Evolutionary conservation across 1,284 basidiomycete genomes (phyloP).

Genomic region (Apiotrichum akiyoshidainum): DNA sequence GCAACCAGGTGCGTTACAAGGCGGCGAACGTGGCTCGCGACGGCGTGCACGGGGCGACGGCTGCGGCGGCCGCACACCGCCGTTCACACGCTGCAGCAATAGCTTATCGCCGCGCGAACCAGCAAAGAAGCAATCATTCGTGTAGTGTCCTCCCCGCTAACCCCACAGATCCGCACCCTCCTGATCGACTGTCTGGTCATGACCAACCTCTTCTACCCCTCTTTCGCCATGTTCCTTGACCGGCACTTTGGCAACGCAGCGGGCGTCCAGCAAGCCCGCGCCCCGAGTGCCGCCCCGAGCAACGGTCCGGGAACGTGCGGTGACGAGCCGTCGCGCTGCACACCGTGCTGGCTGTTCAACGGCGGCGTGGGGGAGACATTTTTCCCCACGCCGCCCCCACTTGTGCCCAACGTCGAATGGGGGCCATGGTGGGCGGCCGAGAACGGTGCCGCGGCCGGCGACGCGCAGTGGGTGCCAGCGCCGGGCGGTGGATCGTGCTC

Average conservation of each 20-base stretch:
- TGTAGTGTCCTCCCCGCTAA: neutral
- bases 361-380: conserved; percentile 13
- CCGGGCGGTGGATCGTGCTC: neutral
- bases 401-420: conserved; percentile 40
- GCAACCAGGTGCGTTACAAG: conserved; percentile 44
- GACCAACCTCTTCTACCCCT: conserved; percentile 90
- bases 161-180: conserved; percentile 77
- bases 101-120: neutral
- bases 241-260: conserved; percentile 23
- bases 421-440: conserved; percentile 41
- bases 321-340: neutral
- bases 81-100: no score
- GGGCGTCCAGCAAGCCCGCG: conserved; percentile 7
- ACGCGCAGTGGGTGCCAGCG: conserved; percentile 16
- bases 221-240: conserved; percentile 73
- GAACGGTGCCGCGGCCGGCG: conserved; percentile 5
- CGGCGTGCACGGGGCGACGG: neutral
- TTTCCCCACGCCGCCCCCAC: conserved; percentile 39
- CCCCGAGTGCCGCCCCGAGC: conserved; percentile 1
- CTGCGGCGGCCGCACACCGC: no score
- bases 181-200: conserved; percentile 91
- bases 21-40: neutral
- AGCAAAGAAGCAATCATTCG: neutral
- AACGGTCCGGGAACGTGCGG: conserved; percentile 1
- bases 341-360: conserved; percentile 7